phyloP scores from a whole-genome alignment of 192 early-diverging fungal species.

The Rhizophlyctis rosea region DNA sequence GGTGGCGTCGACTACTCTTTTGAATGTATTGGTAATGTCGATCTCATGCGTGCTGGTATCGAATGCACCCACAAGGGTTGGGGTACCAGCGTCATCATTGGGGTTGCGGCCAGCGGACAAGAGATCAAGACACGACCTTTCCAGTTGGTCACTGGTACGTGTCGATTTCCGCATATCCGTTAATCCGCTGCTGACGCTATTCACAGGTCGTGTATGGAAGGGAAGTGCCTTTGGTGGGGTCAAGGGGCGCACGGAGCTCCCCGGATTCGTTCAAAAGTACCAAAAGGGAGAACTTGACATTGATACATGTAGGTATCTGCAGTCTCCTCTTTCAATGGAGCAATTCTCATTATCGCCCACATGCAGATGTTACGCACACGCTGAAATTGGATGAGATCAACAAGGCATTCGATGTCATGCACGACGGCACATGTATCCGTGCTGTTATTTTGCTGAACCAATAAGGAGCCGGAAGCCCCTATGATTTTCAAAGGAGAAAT shows the following conservation, averaged over 20 bases:
- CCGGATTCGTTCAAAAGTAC: constrained; percentile 84
- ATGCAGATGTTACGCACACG: constrained; percentile 70
- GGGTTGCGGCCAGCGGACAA: constrained; percentile 89
- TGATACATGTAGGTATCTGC: constrained; percentile 65
- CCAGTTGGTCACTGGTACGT: constrained; percentile 84
- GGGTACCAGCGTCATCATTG: constrained; percentile 84
- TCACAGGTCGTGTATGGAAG: constrained; percentile 80
- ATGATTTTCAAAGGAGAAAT: no score
- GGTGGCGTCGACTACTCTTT: constrained; percentile 97
- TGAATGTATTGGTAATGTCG: constrained; percentile 89
- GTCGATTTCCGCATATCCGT: background rate
- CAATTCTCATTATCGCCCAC: background rate
- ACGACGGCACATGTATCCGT: constrained; percentile 52
- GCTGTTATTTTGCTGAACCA: constrained; percentile 30
- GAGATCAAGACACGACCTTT: constrained; percentile 94
- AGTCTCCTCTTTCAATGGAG: constrained; percentile 1
- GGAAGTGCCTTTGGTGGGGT: constrained; percentile 96
- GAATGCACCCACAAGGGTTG: constrained; percentile 79
- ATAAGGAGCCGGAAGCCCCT: no score
- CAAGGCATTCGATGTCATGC: constrained; percentile 92
- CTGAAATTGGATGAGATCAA: constrained; percentile 83
- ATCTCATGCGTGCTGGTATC: constrained; percentile 92
- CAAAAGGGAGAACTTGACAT: constrained; percentile 80
- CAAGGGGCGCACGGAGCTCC: constrained; percentile 90
- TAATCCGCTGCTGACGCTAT: background rate